These are phyloP conservation scores for Neonothopanus nambi DNA, from an alignment of 1,284 basidiomycete species.

Conservation along the genomic window DNA sequence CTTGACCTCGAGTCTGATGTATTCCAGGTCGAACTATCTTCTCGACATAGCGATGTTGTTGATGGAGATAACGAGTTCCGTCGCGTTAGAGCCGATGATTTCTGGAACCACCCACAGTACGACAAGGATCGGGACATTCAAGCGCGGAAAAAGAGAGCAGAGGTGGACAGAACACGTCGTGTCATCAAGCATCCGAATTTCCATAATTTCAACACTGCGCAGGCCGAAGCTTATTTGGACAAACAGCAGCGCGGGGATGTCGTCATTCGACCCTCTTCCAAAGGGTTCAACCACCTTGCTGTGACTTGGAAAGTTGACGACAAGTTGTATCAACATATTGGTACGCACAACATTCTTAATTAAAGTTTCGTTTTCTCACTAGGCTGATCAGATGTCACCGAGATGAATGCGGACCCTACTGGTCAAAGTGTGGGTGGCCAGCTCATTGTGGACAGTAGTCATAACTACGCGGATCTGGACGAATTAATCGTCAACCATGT, in stretches of 20 bases:
- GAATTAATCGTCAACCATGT: conserved; percentile 98
- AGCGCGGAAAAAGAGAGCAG: conserved; percentile 82
- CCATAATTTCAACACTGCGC: conserved; percentile 90
- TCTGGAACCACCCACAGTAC: conserved; percentile 69
- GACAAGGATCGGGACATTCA: conserved; percentile 76
- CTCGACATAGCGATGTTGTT: conserved; percentile 69
- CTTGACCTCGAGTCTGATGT: conserved; percentile 62
- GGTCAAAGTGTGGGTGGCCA: conserved; percentile 72
- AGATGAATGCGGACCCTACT: conserved; percentile 74
- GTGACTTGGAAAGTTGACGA: conserved; percentile 99
- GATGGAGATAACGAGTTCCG: conserved; percentile 68
- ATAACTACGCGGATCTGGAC: conserved; percentile 93
- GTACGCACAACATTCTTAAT: conserved; percentile 40
- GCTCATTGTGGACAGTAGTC: conserved; percentile 80
- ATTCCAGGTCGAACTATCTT: conserved; percentile 79
- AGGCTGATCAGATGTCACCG: conserved; percentile 75
- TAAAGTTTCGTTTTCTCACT: conserved; percentile 12
- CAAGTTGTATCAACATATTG: conserved; percentile 95
- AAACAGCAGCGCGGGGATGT: conserved; percentile 93
- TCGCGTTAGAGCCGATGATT: conserved; percentile 57
- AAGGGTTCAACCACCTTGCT: conserved; percentile 91
- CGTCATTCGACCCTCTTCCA: conserved; percentile 94
- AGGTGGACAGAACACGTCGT: conserved; percentile 76
- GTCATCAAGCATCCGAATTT: conserved; percentile 99
- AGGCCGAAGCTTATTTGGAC: conserved; percentile 90